phyloP scores from a whole-genome alignment of 352 stramenopile genomes.

The Albugo laibachii region DNA sequence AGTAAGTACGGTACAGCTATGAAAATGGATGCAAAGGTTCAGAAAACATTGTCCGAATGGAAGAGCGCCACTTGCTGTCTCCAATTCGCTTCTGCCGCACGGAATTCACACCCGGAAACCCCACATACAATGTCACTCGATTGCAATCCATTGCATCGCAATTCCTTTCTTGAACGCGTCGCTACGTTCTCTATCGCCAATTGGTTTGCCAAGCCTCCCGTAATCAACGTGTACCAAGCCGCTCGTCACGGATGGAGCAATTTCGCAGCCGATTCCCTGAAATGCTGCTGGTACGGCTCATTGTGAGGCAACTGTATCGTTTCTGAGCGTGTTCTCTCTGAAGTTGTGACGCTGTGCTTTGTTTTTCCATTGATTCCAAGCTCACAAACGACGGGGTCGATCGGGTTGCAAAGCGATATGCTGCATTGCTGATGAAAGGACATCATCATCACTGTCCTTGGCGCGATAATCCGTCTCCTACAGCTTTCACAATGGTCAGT shows the following conservation, averaged over 20 bases:
- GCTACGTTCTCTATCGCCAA: slow-evolving; percentile 27
- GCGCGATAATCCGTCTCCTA: slow-evolving; percentile 28
- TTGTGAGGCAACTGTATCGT: not conserved
- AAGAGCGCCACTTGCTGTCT: no score
- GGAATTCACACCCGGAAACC: no score
- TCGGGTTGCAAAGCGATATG: not conserved
- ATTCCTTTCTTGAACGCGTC: slow-evolving; percentile 25
- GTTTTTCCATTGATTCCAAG: not conserved
- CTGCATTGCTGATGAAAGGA: not conserved
- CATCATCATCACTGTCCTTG: slow-evolving; percentile 19
- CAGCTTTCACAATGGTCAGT: slow-evolving; percentile 28
- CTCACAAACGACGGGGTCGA: not conserved
- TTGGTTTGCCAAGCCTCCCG: slow-evolving; percentile 40
- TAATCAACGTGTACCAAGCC: slow-evolving; percentile 22
- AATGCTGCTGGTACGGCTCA: slow-evolving; percentile 15
- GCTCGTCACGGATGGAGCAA: slow-evolving; percentile 36
- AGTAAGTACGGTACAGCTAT: no score
- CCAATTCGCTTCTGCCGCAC: no score
- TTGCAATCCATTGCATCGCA: slow-evolving; percentile 26
- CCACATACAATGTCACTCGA: not conserved
- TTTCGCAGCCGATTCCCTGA: slow-evolving; percentile 18
- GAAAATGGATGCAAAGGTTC: no score
- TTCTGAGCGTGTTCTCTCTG: not conserved
- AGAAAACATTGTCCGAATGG: no score
- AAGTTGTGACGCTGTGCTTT: not conserved